Conservation (phyloP, 2,329 filamentous ascomycete species). For the Periconia digitata region DNA sequence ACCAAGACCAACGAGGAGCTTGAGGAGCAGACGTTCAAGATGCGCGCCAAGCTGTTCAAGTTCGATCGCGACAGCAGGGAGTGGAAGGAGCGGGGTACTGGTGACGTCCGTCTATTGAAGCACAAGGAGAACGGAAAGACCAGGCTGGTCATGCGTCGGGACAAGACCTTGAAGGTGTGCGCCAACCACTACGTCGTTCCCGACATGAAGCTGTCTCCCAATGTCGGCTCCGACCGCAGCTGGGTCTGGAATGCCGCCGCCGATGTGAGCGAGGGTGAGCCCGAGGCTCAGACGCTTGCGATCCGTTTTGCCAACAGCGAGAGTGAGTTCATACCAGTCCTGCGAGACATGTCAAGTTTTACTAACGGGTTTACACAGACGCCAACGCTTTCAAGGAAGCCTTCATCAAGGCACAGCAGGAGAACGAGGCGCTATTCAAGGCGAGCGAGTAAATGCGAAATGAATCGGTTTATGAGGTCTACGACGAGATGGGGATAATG, state of each 20-base stretch:
- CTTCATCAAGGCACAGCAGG: constrained; percentile 94
- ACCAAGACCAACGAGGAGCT: constrained; percentile 97
- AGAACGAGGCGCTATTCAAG: constrained; percentile 85
- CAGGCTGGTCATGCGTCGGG: constrained; percentile 94
- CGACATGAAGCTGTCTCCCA: constrained; percentile 98
- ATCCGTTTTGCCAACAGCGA: constrained; percentile 98
- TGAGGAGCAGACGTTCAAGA: constrained; percentile 98
- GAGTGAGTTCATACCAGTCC: constrained; percentile 62
- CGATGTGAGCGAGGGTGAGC: constrained; percentile 97
- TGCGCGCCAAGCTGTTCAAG: constrained; percentile 99
- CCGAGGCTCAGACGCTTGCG: constrained; percentile 91
- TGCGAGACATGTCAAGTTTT: constrained; percentile 14
- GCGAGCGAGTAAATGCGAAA: constrained; percentile 41
- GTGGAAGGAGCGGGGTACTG: constrained; percentile 99
- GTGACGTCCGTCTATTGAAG: constrained; percentile 94
- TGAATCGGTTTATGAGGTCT: neutral
- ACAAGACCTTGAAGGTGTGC: constrained; percentile 99
- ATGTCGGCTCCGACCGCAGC: constrained; percentile 95
- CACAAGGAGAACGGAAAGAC: constrained; percentile 99
- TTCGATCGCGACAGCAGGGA: constrained; percentile 89
- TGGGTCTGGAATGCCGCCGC: constrained; percentile 99
- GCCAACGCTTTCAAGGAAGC: constrained; percentile 97
- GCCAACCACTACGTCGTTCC: constrained; percentile 99
- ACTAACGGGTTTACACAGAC: constrained; percentile 57
- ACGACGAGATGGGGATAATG: neutral